These are phyloP conservation scores for Nidularia pulvinata DNA, from an alignment of 768 basidiomycete species.

Conservation along the genomic window DNA sequence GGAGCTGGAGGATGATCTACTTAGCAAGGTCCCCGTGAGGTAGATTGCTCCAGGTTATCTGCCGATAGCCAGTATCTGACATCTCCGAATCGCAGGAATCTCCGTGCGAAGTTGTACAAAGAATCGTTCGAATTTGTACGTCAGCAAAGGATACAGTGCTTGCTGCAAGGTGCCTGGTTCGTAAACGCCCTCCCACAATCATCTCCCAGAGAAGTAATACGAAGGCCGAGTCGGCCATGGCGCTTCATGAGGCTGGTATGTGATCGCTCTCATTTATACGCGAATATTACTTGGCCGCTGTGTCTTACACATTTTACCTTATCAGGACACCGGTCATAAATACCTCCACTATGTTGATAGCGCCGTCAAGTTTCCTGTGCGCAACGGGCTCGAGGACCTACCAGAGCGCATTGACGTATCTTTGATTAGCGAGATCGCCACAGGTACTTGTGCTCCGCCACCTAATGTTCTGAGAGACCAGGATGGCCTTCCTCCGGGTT, in stretches of 20 bases:
- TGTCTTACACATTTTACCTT: too few species aligned
- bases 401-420: slow-evolving; percentile 86
- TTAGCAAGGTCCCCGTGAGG: slow-evolving; percentile 87
- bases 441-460: slow-evolving; percentile 71
- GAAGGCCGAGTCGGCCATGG: slow-evolving; percentile 72
- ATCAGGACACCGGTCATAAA: slow-evolving; percentile 76
- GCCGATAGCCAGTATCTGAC: slow-evolving; percentile 2
- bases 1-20: slow-evolving; percentile 84
- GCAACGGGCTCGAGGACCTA: slow-evolving; percentile 83
- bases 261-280: not conserved
- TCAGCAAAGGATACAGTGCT: slow-evolving; percentile 85
- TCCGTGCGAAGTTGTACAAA: slow-evolving; percentile 83
- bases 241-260: slow-evolving; percentile 84
- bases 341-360: slow-evolving; percentile 89
- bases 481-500: slow-evolving; percentile 53
- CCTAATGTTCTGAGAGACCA: slow-evolving; percentile 64
- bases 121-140: slow-evolving; percentile 91
- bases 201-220: slow-evolving; percentile 48
- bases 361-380: slow-evolving; percentile 75
- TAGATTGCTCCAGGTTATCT: slow-evolving; percentile 28
- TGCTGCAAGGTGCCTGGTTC: slow-evolving; percentile 93
- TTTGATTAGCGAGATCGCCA: slow-evolving; percentile 77
- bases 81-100: slow-evolving; percentile 53
- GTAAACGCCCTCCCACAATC: slow-evolving; percentile 69
- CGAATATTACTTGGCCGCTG: not conserved